Evolutionary conservation across 129 eudicot genomes (phyloP), one percentile per base, ranked within the genome.

Genomic region (Pseudognaphalium luteoalbum): DNA sequence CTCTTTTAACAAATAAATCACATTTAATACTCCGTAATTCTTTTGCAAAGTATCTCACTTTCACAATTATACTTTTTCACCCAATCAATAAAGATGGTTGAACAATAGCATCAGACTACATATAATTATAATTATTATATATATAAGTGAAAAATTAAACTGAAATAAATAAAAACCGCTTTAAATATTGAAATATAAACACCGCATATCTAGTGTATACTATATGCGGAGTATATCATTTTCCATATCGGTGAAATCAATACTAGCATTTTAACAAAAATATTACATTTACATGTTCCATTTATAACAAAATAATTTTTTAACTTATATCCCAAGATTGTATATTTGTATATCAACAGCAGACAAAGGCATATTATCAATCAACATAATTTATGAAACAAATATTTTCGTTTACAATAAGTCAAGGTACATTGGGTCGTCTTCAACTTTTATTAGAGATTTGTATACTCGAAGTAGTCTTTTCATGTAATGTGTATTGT

Each of bases 301-400:
- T 21, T 20, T 9, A 6, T 10, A 22, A 60, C 34, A 25, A 25
- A 17, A 54, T 14, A 54, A 19, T 0, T 54, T 16, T 19, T 68
- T 35, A 50, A 16, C 66, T 39, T 68, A 34, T 37, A 14, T 30
- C 4, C 29, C 10, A n/a, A n/a, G 20, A 25, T 25, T 25, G 28
- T 25, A 25, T 25, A 25, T 25, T 12, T 21, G 37, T 54, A 22
- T 9, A 2, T 76, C 17, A 56, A 2, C 69, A 10, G 7, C 35
- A 21, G 37, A 57, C 22, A 71, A 78, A 71, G 67, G 20, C 78
- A 39, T 79, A 25, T 9, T 33, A 79, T 64, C 54, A 30, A 79
- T 64, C 54, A 30, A 51, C 70, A 71, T 35, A 78, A 29, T 70
- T 60, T 2, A 51, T 35, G 66, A 37, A 66, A 54, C 5, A 19